Conservation (phyloP, 1,284 basidiomycete species). For the Cryptococcus sp. region DNA sequence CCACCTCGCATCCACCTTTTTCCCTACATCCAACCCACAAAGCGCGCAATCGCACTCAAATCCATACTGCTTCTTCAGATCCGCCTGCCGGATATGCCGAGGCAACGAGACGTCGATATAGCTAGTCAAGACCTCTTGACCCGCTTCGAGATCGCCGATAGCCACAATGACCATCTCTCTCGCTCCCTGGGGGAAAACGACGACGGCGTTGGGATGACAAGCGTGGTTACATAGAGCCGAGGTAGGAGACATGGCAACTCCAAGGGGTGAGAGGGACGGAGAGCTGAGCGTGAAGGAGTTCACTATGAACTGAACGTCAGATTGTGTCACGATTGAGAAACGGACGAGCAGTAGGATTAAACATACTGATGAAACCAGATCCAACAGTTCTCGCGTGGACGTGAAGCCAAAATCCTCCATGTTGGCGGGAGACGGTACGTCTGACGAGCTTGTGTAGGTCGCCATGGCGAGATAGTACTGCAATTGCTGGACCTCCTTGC, state of each 20-base stretch:
- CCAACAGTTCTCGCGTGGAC: constrained; percentile 26
- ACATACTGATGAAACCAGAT: constrained; percentile 40
- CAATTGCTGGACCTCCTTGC: constrained; percentile 35
- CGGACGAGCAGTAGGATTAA: no score
- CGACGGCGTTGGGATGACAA: constrained; percentile 80
- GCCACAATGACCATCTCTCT: constrained; percentile 63
- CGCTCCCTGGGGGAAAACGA: constrained; percentile 67
- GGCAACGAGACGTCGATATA: constrained; percentile 83
- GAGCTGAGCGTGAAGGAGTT: constrained; percentile 83
- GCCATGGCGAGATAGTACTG: constrained; percentile 33
- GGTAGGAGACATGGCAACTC: constrained; percentile 69
- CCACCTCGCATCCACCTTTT: constrained; percentile 61
- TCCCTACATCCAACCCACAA: constrained; percentile 46
- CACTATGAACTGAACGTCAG: constrained; percentile 61
- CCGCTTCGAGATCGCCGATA: constrained; percentile 57
- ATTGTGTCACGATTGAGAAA: no score
- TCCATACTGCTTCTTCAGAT: constrained; percentile 67
- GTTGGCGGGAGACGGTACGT: constrained; percentile 24
- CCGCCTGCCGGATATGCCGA: constrained; percentile 53
- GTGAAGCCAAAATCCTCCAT: constrained; percentile 39
- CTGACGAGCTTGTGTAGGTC: constrained; percentile 5
- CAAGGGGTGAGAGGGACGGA: constrained; percentile 68
- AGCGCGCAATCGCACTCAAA: constrained; percentile 69
- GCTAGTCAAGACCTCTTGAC: constrained; percentile 72
- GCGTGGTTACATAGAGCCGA: constrained; percentile 85